Evolutionary conservation across 306 rosid genomes (phyloP), one percentile per base, ranked within the genome.

Genomic region (Dalbergia oliveri): DNA sequence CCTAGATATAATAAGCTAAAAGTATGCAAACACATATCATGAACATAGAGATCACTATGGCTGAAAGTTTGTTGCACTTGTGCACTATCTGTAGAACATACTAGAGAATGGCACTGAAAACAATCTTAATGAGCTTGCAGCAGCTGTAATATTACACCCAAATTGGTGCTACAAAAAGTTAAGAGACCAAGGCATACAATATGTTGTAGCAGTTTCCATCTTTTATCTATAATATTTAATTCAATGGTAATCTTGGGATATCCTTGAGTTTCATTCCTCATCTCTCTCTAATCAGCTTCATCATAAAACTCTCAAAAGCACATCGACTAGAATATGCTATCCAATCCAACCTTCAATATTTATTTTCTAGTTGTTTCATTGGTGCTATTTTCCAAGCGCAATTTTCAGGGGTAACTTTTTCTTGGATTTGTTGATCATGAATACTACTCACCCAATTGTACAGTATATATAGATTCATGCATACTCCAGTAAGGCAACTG

Each of bases 401-500:
- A 34, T 37, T 67, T n/a, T 34, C 50, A 35, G 56, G 4, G 56
- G 73, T 44, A 44, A 47, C 71, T 47, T 66, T 71, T 63, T 56
- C 57, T 37, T 57, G 54, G 57, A 80, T n/a, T 43, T 43, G 74
- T 68, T 15, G 49, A 68, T 33, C 63, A 43, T 16, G 33, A 35
- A 60, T 15, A 47, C 73, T 66, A 72, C 21, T 43, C 82, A 41
- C 72, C 77, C 11, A 80, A 51, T 76, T 86, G 89, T 63, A 88
- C 89, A 19, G 35, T 77, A 79, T 85, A 91, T 47, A 95, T 84
- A 54, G 94, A 87, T 60, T 91, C 91, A 23, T 86, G 90, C 51
- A 67, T 43, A 84, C 21, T 95, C 97, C 97, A 95, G 81, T 74
- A 62, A 57, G 88, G 90, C 5, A 90, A 69, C 85, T 88, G 86